phyloP scores from a whole-genome alignment of 179 eudicot species.

The Silene coronaria region DNA sequence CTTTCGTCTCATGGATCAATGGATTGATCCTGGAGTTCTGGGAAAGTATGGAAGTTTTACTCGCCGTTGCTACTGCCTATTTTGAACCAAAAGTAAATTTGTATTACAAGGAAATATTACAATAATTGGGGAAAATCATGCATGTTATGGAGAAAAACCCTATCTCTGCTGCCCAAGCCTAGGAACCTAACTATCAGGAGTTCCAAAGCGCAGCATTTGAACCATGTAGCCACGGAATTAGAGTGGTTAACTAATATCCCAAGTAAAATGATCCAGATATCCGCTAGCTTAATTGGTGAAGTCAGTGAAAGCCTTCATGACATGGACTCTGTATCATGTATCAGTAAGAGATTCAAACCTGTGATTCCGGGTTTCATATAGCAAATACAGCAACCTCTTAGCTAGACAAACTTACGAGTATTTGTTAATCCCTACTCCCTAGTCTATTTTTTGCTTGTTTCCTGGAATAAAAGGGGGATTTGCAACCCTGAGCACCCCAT shows the following conservation, averaged over 20 bases:
- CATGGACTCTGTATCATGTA: neutral
- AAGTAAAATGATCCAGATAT: neutral
- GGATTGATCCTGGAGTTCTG: too few species aligned
- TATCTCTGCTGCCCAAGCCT: neutral
- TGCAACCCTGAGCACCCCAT: neutral
- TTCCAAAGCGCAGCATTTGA: neutral
- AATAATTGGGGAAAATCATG: neutral
- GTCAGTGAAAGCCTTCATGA: neutral
- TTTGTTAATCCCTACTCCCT: neutral
- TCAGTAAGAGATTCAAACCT: neutral
- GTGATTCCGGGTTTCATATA: neutral
- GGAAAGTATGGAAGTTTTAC: too few species aligned
- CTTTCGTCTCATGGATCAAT: too few species aligned
- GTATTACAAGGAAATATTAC: neutral
- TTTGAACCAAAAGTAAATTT: too few species aligned
- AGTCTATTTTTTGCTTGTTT: neutral
- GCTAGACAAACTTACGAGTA: neutral
- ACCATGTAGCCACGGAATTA: neutral
- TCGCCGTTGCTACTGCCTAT: too few species aligned
- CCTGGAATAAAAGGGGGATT: neutral
- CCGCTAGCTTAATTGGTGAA: neutral
- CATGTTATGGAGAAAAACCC: neutral
- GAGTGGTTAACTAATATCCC: neutral
- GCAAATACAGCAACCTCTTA: neutral
- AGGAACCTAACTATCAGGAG: neutral